Evolutionary conservation across 2,329 filamentous ascomycete species (phyloP).

Genomic region (Pseudopyrenochaeta lycopersici): DNA sequence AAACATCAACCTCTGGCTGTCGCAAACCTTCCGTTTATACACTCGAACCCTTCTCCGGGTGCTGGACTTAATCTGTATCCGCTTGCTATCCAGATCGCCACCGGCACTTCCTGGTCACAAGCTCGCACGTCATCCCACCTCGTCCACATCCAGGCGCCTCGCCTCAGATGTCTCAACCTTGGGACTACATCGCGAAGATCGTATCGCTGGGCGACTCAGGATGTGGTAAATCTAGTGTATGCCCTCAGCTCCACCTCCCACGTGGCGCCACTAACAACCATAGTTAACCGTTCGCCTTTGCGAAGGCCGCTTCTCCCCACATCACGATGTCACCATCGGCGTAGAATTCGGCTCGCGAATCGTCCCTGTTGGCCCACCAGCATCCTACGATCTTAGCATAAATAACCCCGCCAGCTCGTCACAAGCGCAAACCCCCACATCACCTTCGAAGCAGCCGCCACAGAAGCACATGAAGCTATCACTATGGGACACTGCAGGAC

Average conservation of each 20-base stretch:
- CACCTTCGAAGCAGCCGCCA: slow-evolving; percentile 43
- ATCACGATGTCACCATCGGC: slow-evolving; percentile 97
- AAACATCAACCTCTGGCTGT: background rate
- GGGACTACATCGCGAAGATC: slow-evolving; percentile 99
- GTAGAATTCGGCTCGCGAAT: slow-evolving; percentile 96
- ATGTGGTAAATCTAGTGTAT: slow-evolving; percentile 85
- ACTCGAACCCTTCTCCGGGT: no score
- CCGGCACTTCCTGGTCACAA: background rate
- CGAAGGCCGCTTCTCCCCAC: slow-evolving; percentile 91
- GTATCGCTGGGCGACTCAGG: slow-evolving; percentile 97
- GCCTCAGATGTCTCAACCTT: slow-evolving; percentile 68
- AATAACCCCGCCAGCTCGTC: slow-evolving; percentile 55
- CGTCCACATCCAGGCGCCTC: slow-evolving; percentile 13
- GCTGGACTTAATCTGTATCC: no score
- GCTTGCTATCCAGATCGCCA: no score
- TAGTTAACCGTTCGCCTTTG: slow-evolving; percentile 92
- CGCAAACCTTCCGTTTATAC: background rate
- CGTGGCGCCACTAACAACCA: slow-evolving; percentile 16
- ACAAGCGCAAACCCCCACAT: slow-evolving; percentile 20
- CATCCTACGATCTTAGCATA: slow-evolving; percentile 66
- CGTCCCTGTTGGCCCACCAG: slow-evolving; percentile 86
- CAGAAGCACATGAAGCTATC: slow-evolving; percentile 91
- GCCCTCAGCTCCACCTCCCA: background rate
- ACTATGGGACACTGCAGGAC: slow-evolving; percentile 94
- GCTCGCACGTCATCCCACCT: slow-evolving; percentile 14